Base-by-base conservation (phyloP, 1,139 yeast genomes). In the Suhomyces guaymorum region DNA sequence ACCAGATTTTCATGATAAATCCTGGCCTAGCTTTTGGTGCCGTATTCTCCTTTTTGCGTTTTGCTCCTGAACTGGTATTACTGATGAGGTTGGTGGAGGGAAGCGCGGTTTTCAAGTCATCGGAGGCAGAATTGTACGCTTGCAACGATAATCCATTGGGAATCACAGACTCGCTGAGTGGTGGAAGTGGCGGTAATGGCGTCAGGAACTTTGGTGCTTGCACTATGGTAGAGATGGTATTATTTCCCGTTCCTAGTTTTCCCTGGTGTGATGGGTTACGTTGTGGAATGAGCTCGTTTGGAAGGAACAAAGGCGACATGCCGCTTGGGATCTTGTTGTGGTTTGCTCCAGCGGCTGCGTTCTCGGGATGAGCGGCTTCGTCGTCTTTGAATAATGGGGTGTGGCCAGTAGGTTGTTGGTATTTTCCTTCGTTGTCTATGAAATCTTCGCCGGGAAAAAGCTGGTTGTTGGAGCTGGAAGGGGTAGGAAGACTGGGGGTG, bases 1-100 rank as follows among this genome's bases (percentile, higher is more conserved):
- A 77, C 97, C 97, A 92, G 21, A 92, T 68, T 57, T 92, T 92
- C 70, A 82, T 78, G 5, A 92, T 95, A 63, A 92, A 92, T 0
- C 95, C 94, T 1, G 97, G 95, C 37, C 89, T 52, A 1, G 72
- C 51, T 40, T 69, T 68, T 7, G 73, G 67, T 1, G 61, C 65
- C 10, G 51, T 44, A 4, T 49, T 44, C 24, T 69, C 74, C 42
- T 67, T 66, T 32, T 59, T 60, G 7, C 35, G 31, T 34, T 57
- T 54, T 41, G 54, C 61, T 5, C 44, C 28, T 26, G 40, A 11
- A 33, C 42, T 16, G 35, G 44, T 14, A 37, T 35, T 10, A 35
- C 10, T 32, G 15, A 24, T 17, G 11, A 16, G 4, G 17, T 35
- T 20, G 13, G 20, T 23, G 12, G 33, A 23, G 24, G 33, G 26